Evolutionary conservation across 2,329 filamentous ascomycete genomes (phyloP), one percentile per base, ranked within the genome.

Genomic region (Onygenales sp.): DNA sequence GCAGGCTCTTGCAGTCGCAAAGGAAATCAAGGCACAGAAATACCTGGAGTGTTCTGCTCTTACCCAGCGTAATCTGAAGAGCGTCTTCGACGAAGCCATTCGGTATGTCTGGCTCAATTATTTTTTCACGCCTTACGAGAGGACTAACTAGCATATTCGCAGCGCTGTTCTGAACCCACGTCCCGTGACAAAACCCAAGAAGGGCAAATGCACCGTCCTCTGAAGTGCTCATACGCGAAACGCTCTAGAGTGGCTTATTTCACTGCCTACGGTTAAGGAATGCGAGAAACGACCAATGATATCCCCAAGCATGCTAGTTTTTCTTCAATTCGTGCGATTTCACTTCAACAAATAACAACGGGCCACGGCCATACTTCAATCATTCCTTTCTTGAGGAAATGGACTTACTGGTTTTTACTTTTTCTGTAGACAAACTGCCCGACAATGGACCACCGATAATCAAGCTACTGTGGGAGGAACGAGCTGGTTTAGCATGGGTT

Each of bases 71-170:
- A 96, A 96, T 72, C 74, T 98, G 63, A 98, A 98, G 84, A 95
- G 89, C 65, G 93, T 98, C 48, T 98, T 98, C 68, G 93, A 98
- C 67, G 92, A 96, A 74, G 93, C 93, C 36, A 98, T 98, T 68
- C 86, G 93, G 93, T 97, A 76, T 63, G 85, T 74, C 17, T 14
- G 17, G 17, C 33, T 2, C 7, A 13, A 13, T 32, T 42, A 39
- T 36, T 21, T 3, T 27, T 27, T 27, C 4, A 27, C 5, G 8
- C n/a, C 8, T 17, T 43, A 8, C 34, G 14, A 27, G 17, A 34
- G 32, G 2, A 43, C 36, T 49, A 43, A 45, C 14, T 46, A 7
- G 32, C 13, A 31, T 14, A n/a, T 46, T 52, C 11, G n/a, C 48
- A 76, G 73, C 54, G 73, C 73, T 42, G 73, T 76, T 40, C 67